Evolutionary conservation across 2,329 filamentous ascomycete species (phyloP), one percentile per base, ranked within the genome.

Genomic region (Exophiala bonariae): DNA sequence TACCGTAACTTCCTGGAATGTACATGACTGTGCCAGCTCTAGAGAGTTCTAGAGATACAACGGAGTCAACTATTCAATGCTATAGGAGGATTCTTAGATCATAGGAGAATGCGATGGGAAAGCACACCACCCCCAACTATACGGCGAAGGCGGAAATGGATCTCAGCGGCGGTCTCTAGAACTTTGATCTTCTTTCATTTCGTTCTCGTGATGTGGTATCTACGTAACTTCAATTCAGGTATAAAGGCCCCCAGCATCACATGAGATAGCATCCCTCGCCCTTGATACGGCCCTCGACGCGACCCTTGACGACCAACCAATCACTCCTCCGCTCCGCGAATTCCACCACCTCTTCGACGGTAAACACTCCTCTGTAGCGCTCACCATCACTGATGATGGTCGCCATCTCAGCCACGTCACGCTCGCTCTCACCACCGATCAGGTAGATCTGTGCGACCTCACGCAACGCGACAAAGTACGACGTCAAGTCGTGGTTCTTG

Each of bases 251-350:
- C 23, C 6, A 6, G 11, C 13, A 7, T 30, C 47, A 97, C 90
- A 96, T 97, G 34, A 95, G 63, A 36, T 65, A 66, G 68, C 93
- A 99, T 50, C 93, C 92, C 66, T 96, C 81, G 3, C 93, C 93
- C 70, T 96, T 97, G 90, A 99, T 96, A 52, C 90, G 90, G 69
- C 87, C 86, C 75, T 99, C 93, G 4, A 99, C 93, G 54, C 90
- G 83, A 55, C 81, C 82, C 72, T 86, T 87, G 9, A 99, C 89
- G 59, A 86, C 79, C 65, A 93, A 96, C 93, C 93, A 99, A 71
- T 99, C 93, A 40, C 91, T 91, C 58, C 93, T 77, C 57, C 93
- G 76, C 69, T 96, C 90, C 1, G 92, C 93, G 72, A 95, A 99
- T 73, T 97, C 92, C 62, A 96, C 96, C 3, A 97, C 93, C 73